Conservation (phyloP, 805 yeast genomes). For the Saccharomycopsis lassenensis region DNA sequence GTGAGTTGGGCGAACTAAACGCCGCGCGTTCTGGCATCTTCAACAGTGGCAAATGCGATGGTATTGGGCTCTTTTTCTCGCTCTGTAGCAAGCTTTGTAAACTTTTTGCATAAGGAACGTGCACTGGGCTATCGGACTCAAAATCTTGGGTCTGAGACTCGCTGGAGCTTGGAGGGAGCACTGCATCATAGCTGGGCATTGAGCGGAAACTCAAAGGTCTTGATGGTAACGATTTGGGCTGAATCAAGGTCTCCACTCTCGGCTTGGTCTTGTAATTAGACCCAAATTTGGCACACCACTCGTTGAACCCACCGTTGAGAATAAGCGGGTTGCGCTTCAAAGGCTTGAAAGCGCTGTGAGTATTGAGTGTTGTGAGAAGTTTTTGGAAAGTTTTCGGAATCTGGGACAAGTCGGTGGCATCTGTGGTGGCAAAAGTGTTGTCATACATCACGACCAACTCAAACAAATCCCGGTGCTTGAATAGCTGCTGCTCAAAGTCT, state of each 20-base stretch:
- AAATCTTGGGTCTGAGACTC: no score
- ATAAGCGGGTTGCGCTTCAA: slow-evolving; percentile 33
- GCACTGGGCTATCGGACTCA: background rate
- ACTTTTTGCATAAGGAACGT: background rate
- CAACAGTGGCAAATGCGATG: background rate
- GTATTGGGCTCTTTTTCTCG: no score
- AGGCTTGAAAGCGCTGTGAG: slow-evolving; percentile 27
- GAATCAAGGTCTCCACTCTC: slow-evolving; percentile 13
- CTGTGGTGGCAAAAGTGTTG: slow-evolving; percentile 6
- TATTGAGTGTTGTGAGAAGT: slow-evolving; percentile 28
- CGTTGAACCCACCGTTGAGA: slow-evolving; percentile 45
- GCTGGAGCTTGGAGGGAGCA: no score
- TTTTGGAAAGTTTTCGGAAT: slow-evolving; percentile 22
- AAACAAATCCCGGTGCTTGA: slow-evolving; percentile 41
- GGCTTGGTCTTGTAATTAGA: slow-evolving; percentile 16
- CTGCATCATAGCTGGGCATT: no score
- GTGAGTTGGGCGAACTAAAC: background rate
- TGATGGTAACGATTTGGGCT: slow-evolving; percentile 9
- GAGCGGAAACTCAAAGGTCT: slow-evolving; percentile 13
- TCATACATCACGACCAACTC: slow-evolving; percentile 62
- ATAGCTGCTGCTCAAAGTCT: slow-evolving; percentile 40
- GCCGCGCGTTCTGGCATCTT: background rate
- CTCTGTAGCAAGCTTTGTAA: background rate
- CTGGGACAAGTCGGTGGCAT: slow-evolving; percentile 8
- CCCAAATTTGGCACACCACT: slow-evolving; percentile 26